phyloP scores from a whole-genome alignment of 306 rosid species.

The Cucumis hystrix region DNA sequence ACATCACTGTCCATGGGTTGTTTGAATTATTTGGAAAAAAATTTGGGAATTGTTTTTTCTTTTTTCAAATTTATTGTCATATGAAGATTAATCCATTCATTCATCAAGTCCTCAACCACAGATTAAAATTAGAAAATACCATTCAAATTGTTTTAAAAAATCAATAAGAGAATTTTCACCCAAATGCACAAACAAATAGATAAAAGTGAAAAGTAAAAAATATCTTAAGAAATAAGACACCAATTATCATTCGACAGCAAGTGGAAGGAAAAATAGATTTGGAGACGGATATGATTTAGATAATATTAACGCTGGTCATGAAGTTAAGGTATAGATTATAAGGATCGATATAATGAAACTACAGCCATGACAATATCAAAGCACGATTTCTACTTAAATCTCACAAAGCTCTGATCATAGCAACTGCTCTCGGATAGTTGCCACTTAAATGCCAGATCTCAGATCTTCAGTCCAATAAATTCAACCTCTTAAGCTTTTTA shows the following conservation, averaged over 20 bases:
- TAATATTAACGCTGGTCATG: background rate
- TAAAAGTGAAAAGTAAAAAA: no score
- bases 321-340: background rate
- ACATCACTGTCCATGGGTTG: background rate
- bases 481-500: background rate
- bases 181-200: background rate
- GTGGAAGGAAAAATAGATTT: background rate
- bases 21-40: background rate
- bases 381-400: background rate
- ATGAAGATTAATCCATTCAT: background rate
- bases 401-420: background rate
- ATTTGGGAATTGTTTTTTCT: background rate
- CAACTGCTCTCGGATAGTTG: background rate
- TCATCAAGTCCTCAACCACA: background rate
- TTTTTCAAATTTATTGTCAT: background rate
- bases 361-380: background rate
- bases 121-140: background rate
- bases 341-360: background rate
- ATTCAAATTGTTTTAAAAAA: no score
- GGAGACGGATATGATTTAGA: background rate
- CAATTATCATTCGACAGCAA: no score
- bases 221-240: background rate
- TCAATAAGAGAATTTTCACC: background rate
- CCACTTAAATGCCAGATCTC: background rate
- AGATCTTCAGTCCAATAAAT: background rate